phyloP scores from a whole-genome alignment of 1,284 basidiomycete genomes.

The Cryptococcus amylolentus region DNA sequence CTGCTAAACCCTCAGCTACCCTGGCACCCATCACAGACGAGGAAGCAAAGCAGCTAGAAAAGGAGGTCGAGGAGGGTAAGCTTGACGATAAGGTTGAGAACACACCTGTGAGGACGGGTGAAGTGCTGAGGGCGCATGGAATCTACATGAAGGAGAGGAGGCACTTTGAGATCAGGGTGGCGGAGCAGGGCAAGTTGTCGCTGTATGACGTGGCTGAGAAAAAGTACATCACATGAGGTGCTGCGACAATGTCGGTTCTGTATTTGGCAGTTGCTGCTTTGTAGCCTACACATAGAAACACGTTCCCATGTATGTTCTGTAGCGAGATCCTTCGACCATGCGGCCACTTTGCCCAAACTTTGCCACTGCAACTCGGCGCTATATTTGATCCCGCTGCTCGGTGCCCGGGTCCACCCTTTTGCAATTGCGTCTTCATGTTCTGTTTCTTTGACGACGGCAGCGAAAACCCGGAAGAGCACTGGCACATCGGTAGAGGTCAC shows the following conservation, averaged over 20 bases:
- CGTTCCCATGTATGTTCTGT: neutral
- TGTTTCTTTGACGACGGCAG: too few relatives aligned
- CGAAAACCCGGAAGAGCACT: too few relatives aligned
- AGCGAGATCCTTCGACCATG: neutral
- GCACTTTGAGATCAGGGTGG: conserved; percentile 28
- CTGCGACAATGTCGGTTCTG: neutral
- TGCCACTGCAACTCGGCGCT: neutral
- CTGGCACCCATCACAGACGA: conserved; percentile 15
- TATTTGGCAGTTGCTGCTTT: neutral
- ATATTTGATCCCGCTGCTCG: neutral
- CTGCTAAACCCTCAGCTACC: conserved; percentile 3
- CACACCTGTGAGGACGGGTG: conserved; percentile 24
- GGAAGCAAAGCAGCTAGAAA: conserved; percentile 20
- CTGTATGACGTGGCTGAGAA: conserved; percentile 31
- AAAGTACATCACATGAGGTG: conserved; percentile 8
- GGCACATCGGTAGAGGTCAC: too few relatives aligned
- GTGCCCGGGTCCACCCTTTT: too few relatives aligned
- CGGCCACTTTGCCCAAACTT: neutral
- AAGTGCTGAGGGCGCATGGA: conserved; percentile 32
- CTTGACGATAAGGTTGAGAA: conserved; percentile 30
- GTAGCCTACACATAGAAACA: neutral
- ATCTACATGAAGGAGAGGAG: conserved; percentile 37
- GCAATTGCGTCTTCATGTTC: too few relatives aligned
- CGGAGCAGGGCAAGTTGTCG: conserved; percentile 25
- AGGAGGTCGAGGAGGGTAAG: conserved; percentile 15